Base-by-base conservation (phyloP, 2,329 filamentous ascomycete species). In the Calcarisporium arbuscula region DNA sequence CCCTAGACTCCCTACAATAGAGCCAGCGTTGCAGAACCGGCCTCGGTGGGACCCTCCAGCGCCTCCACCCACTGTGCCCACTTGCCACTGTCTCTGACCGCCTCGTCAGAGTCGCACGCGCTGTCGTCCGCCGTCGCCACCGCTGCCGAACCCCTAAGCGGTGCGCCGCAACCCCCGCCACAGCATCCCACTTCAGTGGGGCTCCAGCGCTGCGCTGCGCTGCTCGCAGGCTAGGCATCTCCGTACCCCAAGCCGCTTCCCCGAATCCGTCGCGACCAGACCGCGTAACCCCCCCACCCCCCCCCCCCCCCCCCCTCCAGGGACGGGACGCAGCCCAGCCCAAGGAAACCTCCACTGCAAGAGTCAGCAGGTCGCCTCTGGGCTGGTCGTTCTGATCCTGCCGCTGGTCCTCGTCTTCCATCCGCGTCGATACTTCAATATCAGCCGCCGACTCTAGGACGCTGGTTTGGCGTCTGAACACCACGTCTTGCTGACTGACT, bases 201-300 rank as follows among this genome's bases (percentile, higher is more conserved):
- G 17, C 16, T 19, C 28, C 31, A 2, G 6, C 14, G 31, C 22
- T 20, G 20, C 8, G 8, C 25, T n/a, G 4, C n/a, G n/a, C 18
- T 12, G 14, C 31, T 6, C n/a, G 31, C 16, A 17, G 20, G 8
- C 19, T 21, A n/a, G 25, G 16, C 21, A n/a, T n/a, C 17, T 19
- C 28, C 15, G 18, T 12, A 35, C 25, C 19, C 32, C 32, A 26
- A 34, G 20, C 23, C 32, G 15, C 30, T 26, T 19, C 33, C 40
- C 42, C 44, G 40, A 42, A 44, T 44, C 43, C 47, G 49, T 52
- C 50, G 51, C 49, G 50, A 49, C 50, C 33, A 40, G 45, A 53
- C 51, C 52, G 50, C 51, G 51, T 53, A 51, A 51, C 47, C 45
- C 44, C 22, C 10, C 10, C n/a, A n/a, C n/a, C n/a, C n/a, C n/a